These are phyloP conservation scores for Talaromyces proteolyticus DNA, from an alignment of 495 filamentous ascomycete species.

Conservation along the genomic window DNA sequence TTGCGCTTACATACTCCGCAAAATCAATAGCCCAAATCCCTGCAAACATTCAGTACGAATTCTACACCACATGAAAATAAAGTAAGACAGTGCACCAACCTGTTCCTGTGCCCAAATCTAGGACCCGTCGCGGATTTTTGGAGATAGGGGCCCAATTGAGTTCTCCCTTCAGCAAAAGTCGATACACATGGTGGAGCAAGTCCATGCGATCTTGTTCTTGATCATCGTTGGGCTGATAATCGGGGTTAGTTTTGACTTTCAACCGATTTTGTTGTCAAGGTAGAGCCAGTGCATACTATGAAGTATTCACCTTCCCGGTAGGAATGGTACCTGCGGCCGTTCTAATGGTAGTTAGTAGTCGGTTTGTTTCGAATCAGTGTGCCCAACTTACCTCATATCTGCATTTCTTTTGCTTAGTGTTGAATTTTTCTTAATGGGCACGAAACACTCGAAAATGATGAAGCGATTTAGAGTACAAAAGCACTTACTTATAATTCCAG, in stretches of 20 bases:
- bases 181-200: conserved; percentile 46
- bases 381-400: conserved; percentile 2
- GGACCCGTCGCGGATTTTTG: conserved; percentile 25
- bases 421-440: not conserved
- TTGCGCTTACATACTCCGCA: conserved; percentile 35
- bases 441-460: not conserved
- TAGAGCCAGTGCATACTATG: conserved; percentile 18
- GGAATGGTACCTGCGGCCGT: conserved; percentile 54
- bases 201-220: conserved; percentile 59
- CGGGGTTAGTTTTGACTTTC: not conserved
- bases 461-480: not conserved
- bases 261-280: not conserved
- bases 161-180: conserved; percentile 29
- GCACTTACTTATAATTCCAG: not conserved
- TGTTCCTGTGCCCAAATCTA: conserved; percentile 47
- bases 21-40: conserved; percentile 42
- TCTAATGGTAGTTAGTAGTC: conserved; percentile 19
- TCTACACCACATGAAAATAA: not conserved
- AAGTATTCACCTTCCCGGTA: conserved; percentile 52
- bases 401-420: not conserved
- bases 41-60: not conserved
- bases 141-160: conserved; percentile 36
- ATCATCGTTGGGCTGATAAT: conserved; percentile 10
- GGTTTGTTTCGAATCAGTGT: not conserved
- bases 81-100: conserved; percentile 23